phyloP scores from a whole-genome alignment of 345 rosid genomes.

The Syzygium grande region DNA sequence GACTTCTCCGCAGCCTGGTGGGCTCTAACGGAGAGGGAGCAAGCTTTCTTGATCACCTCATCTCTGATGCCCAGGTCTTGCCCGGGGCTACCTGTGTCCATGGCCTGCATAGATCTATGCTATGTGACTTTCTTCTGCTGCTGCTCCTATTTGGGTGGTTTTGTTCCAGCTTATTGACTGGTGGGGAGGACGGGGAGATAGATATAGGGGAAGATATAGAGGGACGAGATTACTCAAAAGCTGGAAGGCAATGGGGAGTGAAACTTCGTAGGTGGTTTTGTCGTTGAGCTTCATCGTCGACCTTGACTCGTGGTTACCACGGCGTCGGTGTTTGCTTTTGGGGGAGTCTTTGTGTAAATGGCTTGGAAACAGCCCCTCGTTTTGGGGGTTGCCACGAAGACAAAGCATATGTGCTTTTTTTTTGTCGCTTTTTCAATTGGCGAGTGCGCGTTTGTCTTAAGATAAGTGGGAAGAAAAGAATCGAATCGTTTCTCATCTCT shows the following conservation, averaged over 20 bases:
- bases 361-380: not conserved
- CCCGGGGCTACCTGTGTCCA: not conserved
- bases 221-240: not conserved
- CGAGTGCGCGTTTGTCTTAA: not conserved
- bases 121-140: not conserved
- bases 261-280: not conserved
- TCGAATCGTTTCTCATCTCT: not conserved
- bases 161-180: not conserved
- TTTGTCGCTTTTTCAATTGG: not conserved
- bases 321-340: not conserved
- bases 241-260: not conserved
- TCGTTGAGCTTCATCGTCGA: not conserved
- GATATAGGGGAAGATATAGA: not conserved
- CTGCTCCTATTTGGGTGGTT: not conserved
- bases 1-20: slow-evolving; percentile 15
- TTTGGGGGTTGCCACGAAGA: not conserved
- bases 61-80: slow-evolving; percentile 9
- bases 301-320: not conserved
- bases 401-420: not conserved
- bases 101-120: not conserved
- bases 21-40: slow-evolving; percentile 28
- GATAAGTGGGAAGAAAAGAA: not conserved
- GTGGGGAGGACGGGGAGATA: not conserved
- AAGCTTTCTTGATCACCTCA: slow-evolving; percentile 32
- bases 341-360: not conserved